Base-by-base conservation (phyloP, 2,329 filamentous ascomycete species). In the Pyrenophora teres region DNA sequence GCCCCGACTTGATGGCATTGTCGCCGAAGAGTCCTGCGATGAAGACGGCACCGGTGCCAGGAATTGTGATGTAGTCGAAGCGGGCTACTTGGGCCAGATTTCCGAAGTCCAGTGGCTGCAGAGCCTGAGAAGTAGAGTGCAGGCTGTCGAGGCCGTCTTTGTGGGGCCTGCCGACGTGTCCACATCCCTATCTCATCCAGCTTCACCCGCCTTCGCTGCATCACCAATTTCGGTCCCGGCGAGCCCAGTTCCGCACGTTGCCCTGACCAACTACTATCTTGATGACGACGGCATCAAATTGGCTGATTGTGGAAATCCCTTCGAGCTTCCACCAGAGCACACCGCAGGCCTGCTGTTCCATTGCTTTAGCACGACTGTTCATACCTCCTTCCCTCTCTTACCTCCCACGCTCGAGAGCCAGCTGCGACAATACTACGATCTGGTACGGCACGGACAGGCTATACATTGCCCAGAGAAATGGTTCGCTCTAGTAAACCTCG, bases 401-500 rank as follows among this genome's bases (percentile, higher is more conserved):
- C 48, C 54, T 2, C 23, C 9, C 1, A 41, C 30, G 3, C 36
- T 59, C 15, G 37, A 52, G 18, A 25, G 36, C 12, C 40, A 62
- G 8, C 50, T 62, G 6, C 37, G 37, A 7, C 43, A 44, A 9
- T 62, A 57, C 37, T 52, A 52, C 39, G 30, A 49, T 4, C 12
- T 50, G 19, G 25, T 55, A 2, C 44, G 45, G 21, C 37, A 12
- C 2, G 38, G 38, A 9, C 40, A 50, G 18, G 32, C 41, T 12
- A 38, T 52, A 37, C 46, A 47, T 3, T 43, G 45, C 25, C 48
- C 59, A 8, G n/a, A 52, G 6, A 53, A 36, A 21, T 74, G 71
- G 72, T 61, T 65, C 4, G 69, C 66, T 6, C 65, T 72, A 10
- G 42, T 76, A 13, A 75, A 76, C 43, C 49, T 76, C 10, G 63